A percentile compares a stretch with the other conserved stretches of the same genome.
These are phyloP conservation scores for Pythium chondricola DNA, from an alignment of 352 stramenopile species.

Conservation along the genomic window DNA sequence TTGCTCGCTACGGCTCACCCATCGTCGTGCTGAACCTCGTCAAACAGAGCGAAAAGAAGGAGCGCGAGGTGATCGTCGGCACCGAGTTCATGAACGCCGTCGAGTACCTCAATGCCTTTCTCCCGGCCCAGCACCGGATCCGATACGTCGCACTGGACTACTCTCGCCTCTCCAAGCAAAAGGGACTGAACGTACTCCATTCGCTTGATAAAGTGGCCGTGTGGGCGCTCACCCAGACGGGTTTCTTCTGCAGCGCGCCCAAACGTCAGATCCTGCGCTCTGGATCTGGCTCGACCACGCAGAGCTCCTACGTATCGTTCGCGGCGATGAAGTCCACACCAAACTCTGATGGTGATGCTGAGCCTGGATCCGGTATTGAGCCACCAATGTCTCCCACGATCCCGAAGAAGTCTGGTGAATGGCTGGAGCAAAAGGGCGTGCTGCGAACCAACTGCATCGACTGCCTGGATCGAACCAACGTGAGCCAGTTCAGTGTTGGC, in stretches of 20 bases:
- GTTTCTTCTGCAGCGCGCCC: conserved; percentile 94
- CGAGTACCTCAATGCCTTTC: conserved; percentile 97
- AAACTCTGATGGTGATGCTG: not conserved
- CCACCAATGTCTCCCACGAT: conserved; percentile 56
- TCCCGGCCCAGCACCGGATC: conserved; percentile 90
- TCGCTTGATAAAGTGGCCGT: conserved; percentile 93
- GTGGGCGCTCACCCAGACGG: conserved; percentile 95
- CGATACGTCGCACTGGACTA: conserved; percentile 97
- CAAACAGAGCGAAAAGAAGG: conserved; percentile 96
- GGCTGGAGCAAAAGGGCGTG: conserved; percentile 96
- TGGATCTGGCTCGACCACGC: conserved; percentile 55
- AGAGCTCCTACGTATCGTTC: conserved; percentile 42
- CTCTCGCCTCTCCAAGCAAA: conserved; percentile 91
- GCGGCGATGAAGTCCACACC: conserved; percentile 12
- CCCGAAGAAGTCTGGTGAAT: conserved; percentile 72
- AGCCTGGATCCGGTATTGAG: conserved; percentile 12
- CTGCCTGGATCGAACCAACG: conserved; percentile 81
- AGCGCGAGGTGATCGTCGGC: conserved; percentile 96
- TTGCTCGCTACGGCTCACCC: conserved; percentile 94
- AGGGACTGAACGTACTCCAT: conserved; percentile 91
- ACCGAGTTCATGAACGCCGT: conserved; percentile 97
- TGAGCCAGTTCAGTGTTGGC: conserved; percentile 82
- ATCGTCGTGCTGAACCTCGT: conserved; percentile 98
- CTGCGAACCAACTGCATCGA: conserved; percentile 99
- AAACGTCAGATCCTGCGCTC: conserved; percentile 68